Evolutionary conservation across 192 early-diverging fungal genomes (phyloP).

Genomic region (Gigaspora rosea): DNA sequence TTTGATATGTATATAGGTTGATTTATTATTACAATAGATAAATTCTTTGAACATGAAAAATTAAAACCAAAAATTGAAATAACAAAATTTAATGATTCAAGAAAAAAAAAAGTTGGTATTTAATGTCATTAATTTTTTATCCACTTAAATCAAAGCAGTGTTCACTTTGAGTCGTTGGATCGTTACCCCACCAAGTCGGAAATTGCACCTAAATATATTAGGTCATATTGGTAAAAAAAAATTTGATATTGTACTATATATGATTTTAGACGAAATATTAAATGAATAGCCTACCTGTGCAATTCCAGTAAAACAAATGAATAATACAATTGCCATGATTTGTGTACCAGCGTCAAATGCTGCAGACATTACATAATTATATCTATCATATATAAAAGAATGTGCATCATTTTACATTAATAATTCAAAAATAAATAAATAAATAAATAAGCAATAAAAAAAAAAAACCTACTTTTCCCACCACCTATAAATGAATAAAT

Average conservation of each 20-base stretch:
- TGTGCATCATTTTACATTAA: not conserved
- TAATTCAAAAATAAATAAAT: not conserved
- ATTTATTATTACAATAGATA: too few species aligned
- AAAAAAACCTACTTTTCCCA: not conserved
- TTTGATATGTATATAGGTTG: too few species aligned
- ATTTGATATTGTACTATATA: not conserved
- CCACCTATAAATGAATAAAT: not conserved
- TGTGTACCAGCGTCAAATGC: conserved; percentile 62
- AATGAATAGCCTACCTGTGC: not conserved
- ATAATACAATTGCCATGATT: conserved; percentile 43
- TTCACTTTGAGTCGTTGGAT: not conserved
- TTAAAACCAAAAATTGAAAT: too few species aligned
- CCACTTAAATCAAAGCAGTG: conserved; percentile 1
- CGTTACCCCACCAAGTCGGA: conserved; percentile 16
- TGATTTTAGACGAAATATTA: not conserved
- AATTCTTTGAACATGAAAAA: too few species aligned
- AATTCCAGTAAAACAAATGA: conserved; percentile 56
- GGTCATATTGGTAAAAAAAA: too few species aligned
- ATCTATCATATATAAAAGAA: conserved; percentile 26
- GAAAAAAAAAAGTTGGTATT: too few species aligned
- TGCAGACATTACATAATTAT: conserved; percentile 71
- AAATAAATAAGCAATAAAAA: too few species aligned
- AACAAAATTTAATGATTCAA: too few species aligned
- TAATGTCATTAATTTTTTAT: too few species aligned
- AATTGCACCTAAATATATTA: not conserved